A percentile compares a stretch with the other conserved stretches of the same genome.
These are phyloP conservation scores for Pistacia integerrima DNA, from an alignment of 345 rosid genomes.

Conservation along the genomic window DNA sequence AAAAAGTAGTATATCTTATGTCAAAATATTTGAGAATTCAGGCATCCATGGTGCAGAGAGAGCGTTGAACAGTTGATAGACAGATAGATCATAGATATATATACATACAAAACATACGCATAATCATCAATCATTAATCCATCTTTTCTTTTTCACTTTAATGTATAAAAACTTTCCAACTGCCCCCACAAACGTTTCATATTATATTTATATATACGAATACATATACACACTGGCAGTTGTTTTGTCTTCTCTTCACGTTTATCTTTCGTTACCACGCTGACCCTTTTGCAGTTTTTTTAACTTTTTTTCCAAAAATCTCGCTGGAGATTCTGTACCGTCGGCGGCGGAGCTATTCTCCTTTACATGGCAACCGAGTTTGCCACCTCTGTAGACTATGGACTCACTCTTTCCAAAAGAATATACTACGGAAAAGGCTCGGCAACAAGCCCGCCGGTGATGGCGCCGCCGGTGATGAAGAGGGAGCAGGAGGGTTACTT, in stretches of 20 bases:
- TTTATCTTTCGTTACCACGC: background rate
- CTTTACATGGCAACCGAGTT: slow-evolving; percentile 59
- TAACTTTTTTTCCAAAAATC: background rate
- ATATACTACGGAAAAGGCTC: slow-evolving; percentile 76
- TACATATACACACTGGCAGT: background rate
- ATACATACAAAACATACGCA: no score
- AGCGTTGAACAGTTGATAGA: no score
- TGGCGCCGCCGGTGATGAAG: slow-evolving; percentile 40
- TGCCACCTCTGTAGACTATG: slow-evolving; percentile 61
- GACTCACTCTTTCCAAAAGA: slow-evolving; percentile 64
- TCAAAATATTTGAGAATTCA: no score
- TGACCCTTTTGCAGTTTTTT: background rate
- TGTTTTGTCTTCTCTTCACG: background rate
- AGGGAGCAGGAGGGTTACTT: slow-evolving; percentile 46
- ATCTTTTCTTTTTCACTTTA: no score
- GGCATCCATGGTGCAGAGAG: no score
- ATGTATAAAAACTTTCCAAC: no score
- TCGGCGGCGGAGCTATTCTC: slow-evolving; percentile 7
- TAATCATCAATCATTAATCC: no score
- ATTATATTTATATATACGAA: background rate
- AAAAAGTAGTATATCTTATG: no score
- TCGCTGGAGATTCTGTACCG: background rate
- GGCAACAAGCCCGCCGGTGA: slow-evolving; percentile 33
- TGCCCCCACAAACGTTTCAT: no score
- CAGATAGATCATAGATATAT: no score